A percentile compares a stretch with the other conserved stretches of the same genome.
These are phyloP conservation scores for Batkoa obscura DNA, from an alignment of 371 early-diverging fungal genomes.

Conservation along the genomic window DNA sequence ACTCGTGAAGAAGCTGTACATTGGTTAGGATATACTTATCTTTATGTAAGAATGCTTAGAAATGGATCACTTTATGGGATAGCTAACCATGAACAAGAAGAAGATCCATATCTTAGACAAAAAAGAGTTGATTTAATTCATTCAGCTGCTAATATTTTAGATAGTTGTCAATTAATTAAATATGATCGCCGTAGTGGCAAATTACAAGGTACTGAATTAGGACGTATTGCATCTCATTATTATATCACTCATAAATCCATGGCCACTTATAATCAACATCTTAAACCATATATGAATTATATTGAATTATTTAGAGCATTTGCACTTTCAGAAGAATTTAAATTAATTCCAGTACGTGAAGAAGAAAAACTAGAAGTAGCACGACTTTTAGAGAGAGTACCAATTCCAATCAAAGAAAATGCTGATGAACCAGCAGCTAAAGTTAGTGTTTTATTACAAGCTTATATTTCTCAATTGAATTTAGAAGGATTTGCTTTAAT, in stretches of 20 bases:
- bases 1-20: slow-evolving; percentile 83
- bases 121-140: slow-evolving; percentile 80
- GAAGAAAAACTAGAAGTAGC: slow-evolving; percentile 88
- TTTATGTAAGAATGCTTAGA: slow-evolving; percentile 90
- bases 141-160: slow-evolving; percentile 64
- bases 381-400: slow-evolving; percentile 83
- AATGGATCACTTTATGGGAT: slow-evolving; percentile 72
- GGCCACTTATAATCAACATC: slow-evolving; percentile 80
- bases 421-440: slow-evolving; percentile 85
- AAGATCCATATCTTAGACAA: slow-evolving; percentile 68
- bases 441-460: slow-evolving; percentile 86
- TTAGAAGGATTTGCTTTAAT: slow-evolving; percentile 88
- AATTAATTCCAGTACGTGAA: slow-evolving; percentile 84
- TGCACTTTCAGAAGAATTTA: slow-evolving; percentile 82
- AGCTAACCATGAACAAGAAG: slow-evolving; percentile 39
- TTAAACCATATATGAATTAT: slow-evolving; percentile 77
- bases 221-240: slow-evolving; percentile 89
- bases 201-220: slow-evolving; percentile 78
- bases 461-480: slow-evolving; percentile 79
- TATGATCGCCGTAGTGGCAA: slow-evolving; percentile 82
- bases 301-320: slow-evolving; percentile 86
- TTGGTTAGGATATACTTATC: slow-evolving; percentile 95
- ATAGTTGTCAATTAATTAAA: slow-evolving; percentile 73
- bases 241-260: slow-evolving; percentile 82
- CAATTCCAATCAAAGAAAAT: slow-evolving; percentile 80